Conservation (phyloP, 2,329 filamentous ascomycete genomes). For the Alternaria arbusti region DNA sequence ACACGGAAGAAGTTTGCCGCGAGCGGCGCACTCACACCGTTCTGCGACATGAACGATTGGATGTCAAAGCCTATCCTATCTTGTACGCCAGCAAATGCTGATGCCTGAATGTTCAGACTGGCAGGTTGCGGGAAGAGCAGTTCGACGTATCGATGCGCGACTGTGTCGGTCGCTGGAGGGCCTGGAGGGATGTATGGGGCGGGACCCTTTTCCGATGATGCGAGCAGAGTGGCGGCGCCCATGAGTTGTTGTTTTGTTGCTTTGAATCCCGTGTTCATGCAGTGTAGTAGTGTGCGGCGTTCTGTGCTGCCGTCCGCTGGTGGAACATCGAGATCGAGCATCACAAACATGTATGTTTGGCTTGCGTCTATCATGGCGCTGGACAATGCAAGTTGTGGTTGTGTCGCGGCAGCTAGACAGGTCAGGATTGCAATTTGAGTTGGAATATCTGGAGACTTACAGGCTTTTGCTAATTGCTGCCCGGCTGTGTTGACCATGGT, state of each 20-base stretch:
- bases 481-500: conserved; percentile 39
- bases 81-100: conserved; percentile 27
- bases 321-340: conserved; percentile 46
- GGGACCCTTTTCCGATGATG: conserved; percentile 35
- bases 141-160: conserved; percentile 45
- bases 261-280: conserved; percentile 44
- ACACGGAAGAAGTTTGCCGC: conserved; percentile 47
- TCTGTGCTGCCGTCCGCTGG: conserved; percentile 26
- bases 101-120: conserved; percentile 27
- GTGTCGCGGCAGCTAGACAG: conserved; percentile 27
- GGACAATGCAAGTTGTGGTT: conserved; percentile 38
- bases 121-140: conserved; percentile 43
- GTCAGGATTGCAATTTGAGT: conserved; percentile 8
- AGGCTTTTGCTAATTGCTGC: conserved; percentile 34
- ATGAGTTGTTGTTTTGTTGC: conserved; percentile 35
- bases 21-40: conserved; percentile 33
- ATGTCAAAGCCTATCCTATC: conserved; percentile 40
- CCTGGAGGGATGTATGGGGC: conserved; percentile 41
- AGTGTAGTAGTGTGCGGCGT: conserved; percentile 42
- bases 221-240: conserved; percentile 32
- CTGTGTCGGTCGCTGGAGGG: conserved; percentile 42
- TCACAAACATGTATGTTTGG: conserved; percentile 44
- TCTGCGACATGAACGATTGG: conserved; percentile 31
- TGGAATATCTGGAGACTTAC: conserved; percentile 14
- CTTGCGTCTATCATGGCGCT: conserved; percentile 16